These are phyloP conservation scores for Cyberlindnera nakhonratchasimensis DNA, from an alignment of 805 yeast genomes.

Conservation along the genomic window DNA sequence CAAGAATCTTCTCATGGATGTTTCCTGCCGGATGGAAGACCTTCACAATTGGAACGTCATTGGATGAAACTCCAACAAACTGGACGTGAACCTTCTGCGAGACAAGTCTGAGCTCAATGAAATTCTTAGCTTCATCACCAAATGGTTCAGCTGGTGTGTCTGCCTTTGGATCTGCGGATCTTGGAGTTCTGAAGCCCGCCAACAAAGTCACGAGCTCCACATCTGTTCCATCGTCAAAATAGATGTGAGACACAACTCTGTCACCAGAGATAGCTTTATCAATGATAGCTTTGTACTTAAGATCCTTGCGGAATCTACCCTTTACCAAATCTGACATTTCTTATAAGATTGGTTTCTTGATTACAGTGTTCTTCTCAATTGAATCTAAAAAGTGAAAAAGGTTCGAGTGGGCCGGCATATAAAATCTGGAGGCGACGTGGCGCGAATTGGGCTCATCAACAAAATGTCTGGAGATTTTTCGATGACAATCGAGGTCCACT, in stretches of 20 bases:
- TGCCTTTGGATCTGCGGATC: slow-evolving; percentile 49
- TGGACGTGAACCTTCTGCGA: slow-evolving; percentile 56
- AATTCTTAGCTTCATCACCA: slow-evolving; percentile 63
- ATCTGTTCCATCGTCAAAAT: slow-evolving; percentile 48
- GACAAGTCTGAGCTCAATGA: slow-evolving; percentile 60
- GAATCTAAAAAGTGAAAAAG: neutral
- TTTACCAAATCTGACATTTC: slow-evolving; percentile 21
- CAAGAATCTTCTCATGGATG: slow-evolving; percentile 63
- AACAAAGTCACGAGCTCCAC: slow-evolving; percentile 56
- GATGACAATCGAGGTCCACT: too few species aligned
- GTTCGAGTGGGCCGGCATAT: neutral
- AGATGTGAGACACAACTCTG: slow-evolving; percentile 58
- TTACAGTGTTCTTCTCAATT: neutral
- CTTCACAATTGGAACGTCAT: slow-evolving; percentile 58
- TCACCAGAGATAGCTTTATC: slow-evolving; percentile 81
- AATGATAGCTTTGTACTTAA: slow-evolving; percentile 47
- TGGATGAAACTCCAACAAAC: slow-evolving; percentile 56
- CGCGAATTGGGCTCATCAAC: too few species aligned
- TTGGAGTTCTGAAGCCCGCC: slow-evolving; percentile 73
- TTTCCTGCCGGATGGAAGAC: slow-evolving; percentile 75
- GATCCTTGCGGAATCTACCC: slow-evolving; percentile 27
- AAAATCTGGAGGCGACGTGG: slow-evolving; percentile 1
- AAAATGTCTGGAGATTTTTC: too few species aligned
- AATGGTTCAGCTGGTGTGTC: slow-evolving; percentile 46
- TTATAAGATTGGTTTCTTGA: neutral